Percentiles rank a stretch among this genome's conserved stretches.
phyloP scores from a whole-genome alignment of 2,329 filamentous ascomycete genomes.

The Sporothrix inflata region DNA sequence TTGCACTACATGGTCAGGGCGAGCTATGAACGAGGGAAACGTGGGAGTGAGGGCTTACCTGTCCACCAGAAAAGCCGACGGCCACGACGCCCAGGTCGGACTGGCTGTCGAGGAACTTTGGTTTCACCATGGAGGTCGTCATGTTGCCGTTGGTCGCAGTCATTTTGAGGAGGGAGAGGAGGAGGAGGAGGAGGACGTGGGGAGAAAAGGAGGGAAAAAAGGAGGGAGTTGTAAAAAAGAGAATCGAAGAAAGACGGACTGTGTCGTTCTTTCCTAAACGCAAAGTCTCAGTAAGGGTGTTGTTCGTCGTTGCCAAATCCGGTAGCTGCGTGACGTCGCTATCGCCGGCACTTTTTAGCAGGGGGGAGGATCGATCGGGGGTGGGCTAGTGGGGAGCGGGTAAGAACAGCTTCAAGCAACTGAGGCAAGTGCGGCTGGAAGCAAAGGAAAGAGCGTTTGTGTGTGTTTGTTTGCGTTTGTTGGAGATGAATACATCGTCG shows the following conservation, averaged over 20 bases:
- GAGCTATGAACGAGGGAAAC: neutral
- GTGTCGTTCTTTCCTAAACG: neutral
- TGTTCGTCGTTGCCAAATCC: slow-evolving; percentile 1
- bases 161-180: neutral
- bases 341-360: slow-evolving; percentile 5
- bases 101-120: slow-evolving; percentile 78
- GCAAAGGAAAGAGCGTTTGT: neutral
- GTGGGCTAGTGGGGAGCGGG: slow-evolving; percentile 3
- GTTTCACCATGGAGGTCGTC: slow-evolving; percentile 58
- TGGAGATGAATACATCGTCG: neutral
- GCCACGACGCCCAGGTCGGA: slow-evolving; percentile 88
- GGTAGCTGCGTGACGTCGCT: slow-evolving; percentile 11
- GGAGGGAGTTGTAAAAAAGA: neutral
- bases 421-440: neutral
- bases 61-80: slow-evolving; percentile 94
- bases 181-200: neutral
- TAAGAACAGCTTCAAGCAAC: neutral
- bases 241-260: neutral
- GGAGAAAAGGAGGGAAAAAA: neutral
- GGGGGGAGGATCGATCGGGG: slow-evolving; percentile 8
- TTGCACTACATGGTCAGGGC: slow-evolving; percentile 65
- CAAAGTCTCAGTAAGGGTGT: slow-evolving; percentile 6
- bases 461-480: neutral
- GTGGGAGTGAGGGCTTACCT: slow-evolving; percentile 59
- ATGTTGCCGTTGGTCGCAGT: slow-evolving; percentile 39